These are phyloP conservation scores for Yarrowia sp. DNA, from an alignment of 805 yeast species.

Conservation along the genomic window DNA sequence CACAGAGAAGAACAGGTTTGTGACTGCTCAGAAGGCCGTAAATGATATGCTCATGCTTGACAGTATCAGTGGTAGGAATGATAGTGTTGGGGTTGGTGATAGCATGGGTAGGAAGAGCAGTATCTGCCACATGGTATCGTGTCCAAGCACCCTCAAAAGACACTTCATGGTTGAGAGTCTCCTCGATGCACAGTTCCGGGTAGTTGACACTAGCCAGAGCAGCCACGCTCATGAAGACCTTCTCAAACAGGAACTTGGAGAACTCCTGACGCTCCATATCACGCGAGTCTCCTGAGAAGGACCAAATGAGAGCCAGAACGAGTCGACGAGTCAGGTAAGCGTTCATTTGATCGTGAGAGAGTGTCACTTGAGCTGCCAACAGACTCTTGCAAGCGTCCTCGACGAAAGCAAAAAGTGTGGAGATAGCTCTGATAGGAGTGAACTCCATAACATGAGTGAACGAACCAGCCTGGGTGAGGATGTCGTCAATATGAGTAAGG, in stretches of 20 bases:
- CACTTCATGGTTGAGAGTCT: slow-evolving; percentile 55
- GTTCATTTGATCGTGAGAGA: slow-evolving; percentile 46
- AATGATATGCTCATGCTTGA: slow-evolving; percentile 67
- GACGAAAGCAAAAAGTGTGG: slow-evolving; percentile 54
- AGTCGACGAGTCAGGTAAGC: slow-evolving; percentile 43
- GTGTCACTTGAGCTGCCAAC: slow-evolving; percentile 42
- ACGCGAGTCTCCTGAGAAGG: slow-evolving; percentile 66
- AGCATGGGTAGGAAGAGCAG: slow-evolving; percentile 63
- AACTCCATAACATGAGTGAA: slow-evolving; percentile 62
- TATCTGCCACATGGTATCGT: slow-evolving; percentile 53
- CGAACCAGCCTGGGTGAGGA: slow-evolving; percentile 47
- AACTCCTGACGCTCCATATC: slow-evolving; percentile 53
- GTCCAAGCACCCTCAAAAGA: slow-evolving; percentile 58
- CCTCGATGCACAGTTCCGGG: slow-evolving; percentile 38
- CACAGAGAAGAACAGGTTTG: slow-evolving; percentile 75
- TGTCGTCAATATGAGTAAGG: slow-evolving; percentile 40
- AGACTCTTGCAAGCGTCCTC: slow-evolving; percentile 51
- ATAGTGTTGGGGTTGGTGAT: slow-evolving; percentile 68
- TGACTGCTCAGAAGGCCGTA: slow-evolving; percentile 63
- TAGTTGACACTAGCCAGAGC: slow-evolving; percentile 7
- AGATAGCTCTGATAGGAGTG: slow-evolving; percentile 51
- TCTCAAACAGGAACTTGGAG: slow-evolving; percentile 47
- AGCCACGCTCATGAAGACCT: not conserved
- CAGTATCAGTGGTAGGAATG: slow-evolving; percentile 81
- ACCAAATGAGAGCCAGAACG: slow-evolving; percentile 60